phyloP scores from a whole-genome alignment of 2,329 filamentous ascomycete genomes.

The Tolypocladium pustulatum region DNA sequence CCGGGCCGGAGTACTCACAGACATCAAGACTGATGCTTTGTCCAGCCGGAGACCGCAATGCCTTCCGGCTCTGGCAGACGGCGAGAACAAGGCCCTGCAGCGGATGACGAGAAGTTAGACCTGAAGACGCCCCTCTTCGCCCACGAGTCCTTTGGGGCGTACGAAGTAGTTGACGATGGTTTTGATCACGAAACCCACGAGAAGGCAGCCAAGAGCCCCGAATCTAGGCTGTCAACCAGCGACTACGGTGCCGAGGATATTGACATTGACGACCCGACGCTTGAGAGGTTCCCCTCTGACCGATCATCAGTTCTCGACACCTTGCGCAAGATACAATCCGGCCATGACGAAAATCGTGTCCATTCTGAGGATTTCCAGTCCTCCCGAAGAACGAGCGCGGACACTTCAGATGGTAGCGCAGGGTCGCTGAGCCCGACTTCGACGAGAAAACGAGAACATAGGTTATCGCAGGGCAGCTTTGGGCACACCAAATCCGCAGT shows the following conservation, averaged over 20 bases:
- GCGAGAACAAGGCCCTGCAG: constrained; percentile 1
- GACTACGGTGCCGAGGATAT: constrained; percentile 9
- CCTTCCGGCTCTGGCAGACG: neutral
- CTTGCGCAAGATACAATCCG: constrained; percentile 34
- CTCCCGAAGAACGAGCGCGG: constrained; percentile 24
- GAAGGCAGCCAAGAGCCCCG: constrained; percentile 8
- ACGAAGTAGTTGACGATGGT: constrained; percentile 22
- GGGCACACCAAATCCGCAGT: constrained; percentile 25
- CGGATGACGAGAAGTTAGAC: constrained; percentile 7
- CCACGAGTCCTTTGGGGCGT: constrained; percentile 34
- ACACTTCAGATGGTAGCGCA: constrained; percentile 25
- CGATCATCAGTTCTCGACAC: constrained; percentile 32
- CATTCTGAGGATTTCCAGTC: constrained; percentile 22
- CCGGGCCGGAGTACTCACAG: constrained; percentile 3
- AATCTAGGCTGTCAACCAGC: constrained; percentile 7
- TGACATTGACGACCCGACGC: constrained; percentile 35
- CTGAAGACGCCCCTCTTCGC: constrained; percentile 31
- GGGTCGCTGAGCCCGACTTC: constrained; percentile 21
- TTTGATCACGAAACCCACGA: constrained; percentile 15
- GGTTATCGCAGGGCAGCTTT: constrained; percentile 21
- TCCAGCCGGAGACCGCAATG: constrained; percentile 4
- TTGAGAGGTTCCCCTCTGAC: constrained; percentile 37
- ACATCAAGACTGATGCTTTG: constrained; percentile 10
- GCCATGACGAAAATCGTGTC: constrained; percentile 28
- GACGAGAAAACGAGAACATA: constrained; percentile 19